Conservation (phyloP, 2,329 filamentous ascomycete genomes). For the Bipolaris victoriae region DNA sequence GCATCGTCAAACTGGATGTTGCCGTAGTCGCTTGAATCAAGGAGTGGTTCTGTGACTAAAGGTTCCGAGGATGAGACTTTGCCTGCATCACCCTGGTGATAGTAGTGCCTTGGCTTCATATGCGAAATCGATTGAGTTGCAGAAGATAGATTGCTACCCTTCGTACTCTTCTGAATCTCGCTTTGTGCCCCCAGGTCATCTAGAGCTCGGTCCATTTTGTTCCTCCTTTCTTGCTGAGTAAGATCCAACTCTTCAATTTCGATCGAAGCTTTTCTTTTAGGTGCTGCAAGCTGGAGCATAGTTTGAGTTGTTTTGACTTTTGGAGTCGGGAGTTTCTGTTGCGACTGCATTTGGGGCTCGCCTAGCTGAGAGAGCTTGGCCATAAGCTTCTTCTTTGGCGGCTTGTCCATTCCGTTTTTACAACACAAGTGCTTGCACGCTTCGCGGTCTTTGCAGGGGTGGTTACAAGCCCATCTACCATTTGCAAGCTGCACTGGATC, state of each 20-base stretch:
- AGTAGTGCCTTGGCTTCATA: constrained; percentile 37
- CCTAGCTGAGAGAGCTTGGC: constrained; percentile 30
- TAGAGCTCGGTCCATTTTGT: constrained; percentile 22
- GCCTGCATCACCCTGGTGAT: constrained; percentile 31
- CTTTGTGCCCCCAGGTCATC: constrained; percentile 28
- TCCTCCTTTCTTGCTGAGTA: constrained; percentile 41
- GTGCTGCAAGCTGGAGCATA: constrained; percentile 34
- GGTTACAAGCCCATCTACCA: constrained; percentile 77
- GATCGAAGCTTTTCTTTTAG: constrained; percentile 34
- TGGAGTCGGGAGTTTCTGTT: not conserved
- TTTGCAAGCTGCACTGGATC: constrained; percentile 65
- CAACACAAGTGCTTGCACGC: constrained; percentile 76
- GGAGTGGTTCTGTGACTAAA: not conserved
- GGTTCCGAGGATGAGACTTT: constrained; percentile 32
- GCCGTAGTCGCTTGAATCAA: constrained; percentile 39
- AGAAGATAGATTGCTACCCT: constrained; percentile 27
- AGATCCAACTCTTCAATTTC: constrained; percentile 42
- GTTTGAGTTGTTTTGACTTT: constrained; percentile 32
- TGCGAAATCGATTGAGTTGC: constrained; percentile 35
- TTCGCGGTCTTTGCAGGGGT: constrained; percentile 68
- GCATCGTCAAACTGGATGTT: constrained; percentile 28
- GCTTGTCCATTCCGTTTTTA: constrained; percentile 71
- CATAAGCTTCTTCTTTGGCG: constrained; percentile 53
- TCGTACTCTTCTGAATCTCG: constrained; percentile 32
- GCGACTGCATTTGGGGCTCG: constrained; percentile 11